phyloP scores from a whole-genome alignment of 148 eudicot genomes.

The Silene latifolia region DNA sequence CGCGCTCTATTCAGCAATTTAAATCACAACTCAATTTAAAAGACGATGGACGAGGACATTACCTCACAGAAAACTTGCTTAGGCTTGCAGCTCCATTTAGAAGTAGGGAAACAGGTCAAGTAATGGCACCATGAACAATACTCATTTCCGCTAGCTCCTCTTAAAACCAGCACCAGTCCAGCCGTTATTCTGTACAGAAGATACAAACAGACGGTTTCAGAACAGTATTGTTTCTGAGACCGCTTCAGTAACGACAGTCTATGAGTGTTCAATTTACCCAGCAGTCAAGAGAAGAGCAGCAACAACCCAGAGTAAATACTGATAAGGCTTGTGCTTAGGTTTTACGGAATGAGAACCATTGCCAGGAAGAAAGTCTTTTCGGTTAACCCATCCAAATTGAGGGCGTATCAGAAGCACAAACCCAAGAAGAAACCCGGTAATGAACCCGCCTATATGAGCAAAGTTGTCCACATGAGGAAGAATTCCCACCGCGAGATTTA shows the following conservation, averaged over 20 bases:
- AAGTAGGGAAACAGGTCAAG: slow-evolving; percentile 65
- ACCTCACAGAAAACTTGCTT: slow-evolving; percentile 46
- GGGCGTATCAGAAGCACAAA: slow-evolving; percentile 73
- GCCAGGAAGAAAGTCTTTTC: slow-evolving; percentile 39
- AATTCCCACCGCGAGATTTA: slow-evolving; percentile 76
- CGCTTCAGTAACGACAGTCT: background rate
- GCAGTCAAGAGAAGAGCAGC: slow-evolving; percentile 37
- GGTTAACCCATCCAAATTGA: slow-evolving; percentile 71
- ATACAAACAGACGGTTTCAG: background rate
- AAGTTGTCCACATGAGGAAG: slow-evolving; percentile 93
- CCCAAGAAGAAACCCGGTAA: slow-evolving; percentile 82
- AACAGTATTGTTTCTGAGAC: no score
- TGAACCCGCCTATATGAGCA: slow-evolving; percentile 90
- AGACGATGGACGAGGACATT: no score
- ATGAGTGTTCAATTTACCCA: slow-evolving; percentile 45
- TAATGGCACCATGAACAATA: slow-evolving; percentile 79
- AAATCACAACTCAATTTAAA: no score
- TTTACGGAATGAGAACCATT: slow-evolving; percentile 21
- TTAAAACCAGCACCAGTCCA: slow-evolving; percentile 45
- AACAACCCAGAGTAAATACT: slow-evolving; percentile 38
- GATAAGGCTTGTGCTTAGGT: slow-evolving; percentile 71
- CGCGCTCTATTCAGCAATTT: background rate
- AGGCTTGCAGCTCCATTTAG: slow-evolving; percentile 56
- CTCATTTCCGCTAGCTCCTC: slow-evolving; percentile 60
- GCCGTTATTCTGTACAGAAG: slow-evolving; percentile 36